Evolutionary conservation across 1,139 yeast species (phyloP), one percentile per base, ranked within the genome.

Genomic region (Hemisphaericaspora lyxosophila): DNA sequence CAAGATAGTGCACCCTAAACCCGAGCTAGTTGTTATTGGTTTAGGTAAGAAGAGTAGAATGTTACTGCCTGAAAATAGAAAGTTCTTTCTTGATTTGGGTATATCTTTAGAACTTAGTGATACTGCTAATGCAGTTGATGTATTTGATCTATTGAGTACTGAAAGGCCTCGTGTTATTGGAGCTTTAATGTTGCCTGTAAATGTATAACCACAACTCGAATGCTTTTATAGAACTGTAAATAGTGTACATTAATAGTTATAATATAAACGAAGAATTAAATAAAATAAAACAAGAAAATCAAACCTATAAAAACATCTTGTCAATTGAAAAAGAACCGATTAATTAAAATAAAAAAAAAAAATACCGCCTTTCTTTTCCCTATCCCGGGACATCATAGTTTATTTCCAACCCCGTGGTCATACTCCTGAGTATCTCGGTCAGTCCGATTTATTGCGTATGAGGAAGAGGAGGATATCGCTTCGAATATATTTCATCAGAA

Each of bases 91-190:
- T 13, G 58, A 67, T 2, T 60, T 82, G 40, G 95, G 95, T 0
- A 78, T 85, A 22, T 83, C 80, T 53, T 59, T 82, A 17, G 94
- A 86, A 49, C 66, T 82, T 3, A 77, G 87, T 26, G 85, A 80
- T 51, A 80, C 87, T 2, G 62, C 60, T 45, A 79, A 78, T 49
- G 87, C 89, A 0, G 92, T 87, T 4, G 76, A 78, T 44, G 80
- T 76, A 44, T 87, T 77, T 60, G 94, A 86, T 51, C 61, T 86
- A 35, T 62, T 86, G 43, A 88, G 94, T 4, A 85, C 92, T 0
- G 95, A 87, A 52, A 67, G 95, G 46, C 89, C 94, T 0, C 67
- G 72, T 22, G 80, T 78, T 20, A 78, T 86, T 19, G 88, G 82
- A 1, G 92, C 85, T 0, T 61, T 85, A 26, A 60, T 85, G 37